These are phyloP conservation scores for Reticulascus tulasneorum DNA, from an alignment of 2,329 filamentous ascomycete genomes.

Conservation along the genomic window DNA sequence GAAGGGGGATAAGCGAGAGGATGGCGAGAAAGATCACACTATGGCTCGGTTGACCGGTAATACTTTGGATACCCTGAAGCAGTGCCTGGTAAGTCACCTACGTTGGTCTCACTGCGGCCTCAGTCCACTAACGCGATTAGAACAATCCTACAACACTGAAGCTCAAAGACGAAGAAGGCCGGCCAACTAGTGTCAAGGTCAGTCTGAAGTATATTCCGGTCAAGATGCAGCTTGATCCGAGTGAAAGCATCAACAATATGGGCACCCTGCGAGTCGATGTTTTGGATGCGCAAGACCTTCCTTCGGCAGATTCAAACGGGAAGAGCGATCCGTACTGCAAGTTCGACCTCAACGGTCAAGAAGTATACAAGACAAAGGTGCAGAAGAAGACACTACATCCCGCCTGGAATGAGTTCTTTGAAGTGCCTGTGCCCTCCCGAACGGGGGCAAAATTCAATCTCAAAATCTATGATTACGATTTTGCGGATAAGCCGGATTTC, in stretches of 20 bases:
- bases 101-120: neutral
- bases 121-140: conserved; percentile 31
- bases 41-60: conserved; percentile 80
- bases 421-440: conserved; percentile 74
- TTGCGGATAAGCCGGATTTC: conserved; percentile 89
- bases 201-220: conserved; percentile 94
- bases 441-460: conserved; percentile 80
- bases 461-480: conserved; percentile 92
- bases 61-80: conserved; percentile 81
- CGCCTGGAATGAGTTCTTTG: conserved; percentile 95
- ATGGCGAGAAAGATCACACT: conserved; percentile 67
- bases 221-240: conserved; percentile 88
- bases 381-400: conserved; percentile 97
- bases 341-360: conserved; percentile 83
- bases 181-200: conserved; percentile 76
- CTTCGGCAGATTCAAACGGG: conserved; percentile 90
- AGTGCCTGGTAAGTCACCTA: conserved; percentile 68
- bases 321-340: conserved; percentile 97
- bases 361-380: conserved; percentile 91
- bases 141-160: conserved; percentile 85
- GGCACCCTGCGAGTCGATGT: conserved; percentile 92
- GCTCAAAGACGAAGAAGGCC: conserved; percentile 74
- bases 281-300: conserved; percentile 80
- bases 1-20: conserved; percentile 63
- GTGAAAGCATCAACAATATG: conserved; percentile 99